Percentiles rank a stretch among this genome's conserved stretches.
Evolutionary conservation across 768 basidiomycete genomes (phyloP).

Genomic region (Auricularia auricula-judae): DNA sequence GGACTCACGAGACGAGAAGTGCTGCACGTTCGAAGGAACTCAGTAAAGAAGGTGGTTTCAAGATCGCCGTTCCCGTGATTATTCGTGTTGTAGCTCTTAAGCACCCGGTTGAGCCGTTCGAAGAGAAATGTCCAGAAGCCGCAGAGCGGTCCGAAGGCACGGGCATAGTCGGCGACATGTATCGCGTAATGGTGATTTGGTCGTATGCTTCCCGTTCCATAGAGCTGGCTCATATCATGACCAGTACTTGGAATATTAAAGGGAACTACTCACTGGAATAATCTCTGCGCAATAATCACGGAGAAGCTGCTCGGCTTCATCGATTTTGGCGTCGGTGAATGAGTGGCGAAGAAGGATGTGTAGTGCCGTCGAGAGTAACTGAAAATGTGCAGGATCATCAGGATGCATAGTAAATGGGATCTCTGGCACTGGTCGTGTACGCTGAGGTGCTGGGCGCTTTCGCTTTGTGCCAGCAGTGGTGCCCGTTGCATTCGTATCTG

Average conservation of each 20-base stretch:
- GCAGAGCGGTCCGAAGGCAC: neutral
- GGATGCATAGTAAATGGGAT: slow-evolving; percentile 1
- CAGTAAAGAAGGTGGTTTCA: neutral
- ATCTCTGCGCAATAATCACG: slow-evolving; percentile 16
- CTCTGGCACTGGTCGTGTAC: neutral
- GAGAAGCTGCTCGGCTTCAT: slow-evolving; percentile 11
- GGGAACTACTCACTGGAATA: neutral
- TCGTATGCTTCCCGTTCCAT: neutral
- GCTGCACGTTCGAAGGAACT: neutral
- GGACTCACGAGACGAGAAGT: neutral
- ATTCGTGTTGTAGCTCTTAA: slow-evolving; percentile 1
- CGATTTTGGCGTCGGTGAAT: slow-evolving; percentile 8
- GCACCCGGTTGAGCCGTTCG: neutral
- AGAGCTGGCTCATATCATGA: neutral
- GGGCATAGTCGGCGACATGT: neutral
- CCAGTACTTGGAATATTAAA: neutral
- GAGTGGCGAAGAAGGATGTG: slow-evolving; percentile 7
- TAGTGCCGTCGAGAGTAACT: slow-evolving; percentile 12
- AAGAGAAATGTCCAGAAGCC: slow-evolving; percentile 4
- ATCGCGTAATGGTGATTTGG: neutral
- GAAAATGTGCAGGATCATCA: slow-evolving; percentile 13
- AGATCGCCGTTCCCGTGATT: neutral
- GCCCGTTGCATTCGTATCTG: neutral
- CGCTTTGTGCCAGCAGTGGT: neutral
- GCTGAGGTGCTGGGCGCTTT: neutral